Evolutionary conservation across 2,329 filamentous ascomycete genomes (phyloP), one percentile per base, ranked within the genome.

Genomic region (Talaromyces sp.): DNA sequence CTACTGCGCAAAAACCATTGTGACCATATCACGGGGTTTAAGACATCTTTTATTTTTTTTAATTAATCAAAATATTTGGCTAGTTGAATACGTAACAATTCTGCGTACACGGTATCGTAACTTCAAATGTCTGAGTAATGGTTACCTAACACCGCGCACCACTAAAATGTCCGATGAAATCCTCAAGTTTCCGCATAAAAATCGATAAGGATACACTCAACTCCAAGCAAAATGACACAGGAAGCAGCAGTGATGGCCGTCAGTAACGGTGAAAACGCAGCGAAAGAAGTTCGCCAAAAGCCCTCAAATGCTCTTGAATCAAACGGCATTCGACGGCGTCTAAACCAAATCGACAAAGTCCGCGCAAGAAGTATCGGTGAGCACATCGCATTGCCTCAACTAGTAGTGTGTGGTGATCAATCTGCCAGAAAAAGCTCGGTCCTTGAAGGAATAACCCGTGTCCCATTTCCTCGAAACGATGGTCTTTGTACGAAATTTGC

Each of bases 351-450:
- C 27, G 81, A 85, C 64, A 73, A 75, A 0, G 71, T 88, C 0
- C 79, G 81, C 5, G 74, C 76, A 1, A 75, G 79, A 11, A 82
- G 84, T 0, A 74, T 81, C 2, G 77, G 72, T 12, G 77, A 69
- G 1, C 75, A 81, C 11, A 74, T 83, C 26, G 70, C 80, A 41
- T 70, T 83, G 0, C 82, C 83, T 2, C 80, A 83, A 63, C 76
- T 85, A 41, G 78, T 87, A 3, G 83, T 87, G 2, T 82, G 83
- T 32, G 85, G 86, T 4, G 81, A 85, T 58, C 83, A 85, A 58
- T 85, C 81, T 0, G 80, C 81, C 0, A 85, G 85, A 2, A 88
- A 88, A 66, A 85, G 81, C 19, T 87, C 84, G 0, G 83, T 87
- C 0, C 78, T 88, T 0, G 83, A 88, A 64, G 86, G 32, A 6